Conservation (phyloP, 179 eudicot genomes). For the Drosera spatulata region DNA sequence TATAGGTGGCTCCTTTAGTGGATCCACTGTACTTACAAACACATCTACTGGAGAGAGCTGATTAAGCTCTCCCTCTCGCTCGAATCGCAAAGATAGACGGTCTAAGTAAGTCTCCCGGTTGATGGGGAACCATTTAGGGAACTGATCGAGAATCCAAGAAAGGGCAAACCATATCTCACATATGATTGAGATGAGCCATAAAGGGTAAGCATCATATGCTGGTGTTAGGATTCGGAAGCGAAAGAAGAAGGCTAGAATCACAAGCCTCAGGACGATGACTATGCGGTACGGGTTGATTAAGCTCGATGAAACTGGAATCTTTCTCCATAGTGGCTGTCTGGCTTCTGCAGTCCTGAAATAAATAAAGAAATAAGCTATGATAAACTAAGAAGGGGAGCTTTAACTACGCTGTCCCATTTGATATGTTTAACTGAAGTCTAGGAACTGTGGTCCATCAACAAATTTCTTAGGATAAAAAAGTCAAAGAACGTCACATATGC, state of each 20-base stretch:
- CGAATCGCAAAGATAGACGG: slow-evolving; percentile 10
- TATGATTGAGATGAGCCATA: slow-evolving; percentile 11
- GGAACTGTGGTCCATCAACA: neutral
- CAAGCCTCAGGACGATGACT: slow-evolving; percentile 8
- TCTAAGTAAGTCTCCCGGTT: slow-evolving; percentile 12
- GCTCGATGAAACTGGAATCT: slow-evolving; percentile 11
- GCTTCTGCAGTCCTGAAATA: slow-evolving; percentile 11
- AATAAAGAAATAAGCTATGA: neutral
- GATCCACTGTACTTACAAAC: slow-evolving; percentile 12
- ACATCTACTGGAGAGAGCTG: slow-evolving; percentile 6
- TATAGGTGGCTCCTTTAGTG: slow-evolving; percentile 11
- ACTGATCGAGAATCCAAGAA: slow-evolving; percentile 12
- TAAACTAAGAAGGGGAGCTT: neutral
- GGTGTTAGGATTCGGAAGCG: slow-evolving; percentile 12
- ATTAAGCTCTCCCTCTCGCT: slow-evolving; percentile 9
- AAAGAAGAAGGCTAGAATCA: slow-evolving; percentile 9
- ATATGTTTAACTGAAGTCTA: neutral
- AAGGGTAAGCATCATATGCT: slow-evolving; percentile 11
- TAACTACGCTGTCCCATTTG: too few relatives aligned
- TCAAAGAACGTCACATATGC: neutral
- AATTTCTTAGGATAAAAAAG: neutral
- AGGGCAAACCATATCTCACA: slow-evolving; percentile 15
- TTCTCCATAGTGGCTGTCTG: slow-evolving; percentile 12
- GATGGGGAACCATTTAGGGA: slow-evolving; percentile 13
- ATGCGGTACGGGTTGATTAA: slow-evolving; percentile 11